Base-by-base conservation (phyloP, 345 rosid genomes). In the Psidium friedrichsthalianum region DNA sequence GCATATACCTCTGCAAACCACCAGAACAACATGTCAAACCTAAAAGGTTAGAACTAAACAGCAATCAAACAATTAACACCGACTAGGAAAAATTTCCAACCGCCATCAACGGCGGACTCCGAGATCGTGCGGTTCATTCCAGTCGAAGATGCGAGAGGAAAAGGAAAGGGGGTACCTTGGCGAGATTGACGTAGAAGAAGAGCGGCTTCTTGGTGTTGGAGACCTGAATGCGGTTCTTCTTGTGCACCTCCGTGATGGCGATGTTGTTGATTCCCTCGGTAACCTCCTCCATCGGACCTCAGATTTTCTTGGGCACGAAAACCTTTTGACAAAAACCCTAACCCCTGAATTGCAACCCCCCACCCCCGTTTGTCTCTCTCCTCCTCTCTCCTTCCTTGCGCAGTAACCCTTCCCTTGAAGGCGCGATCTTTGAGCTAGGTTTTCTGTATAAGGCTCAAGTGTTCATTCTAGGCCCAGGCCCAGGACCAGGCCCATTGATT, bases 151-250 rank as follows among this genome's bases (percentile, higher is more conserved):
- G 27, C 36, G 36, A 47, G 16, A 59, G 29, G 32, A 29, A 56
- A 57, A 42, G 4, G 22, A 40, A 8, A 5, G 22, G 55, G 51
- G 40, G n/a, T 36, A 92, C 94, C 96, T 94, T 94, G 89, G 95
- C 94, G 90, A 94, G 95, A 86, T 94, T 93, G 84, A 93, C 97
- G 56, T 93, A 94, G 93, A 94, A 94, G 88, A 93, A 94, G 82
- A 93, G 93, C 27, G 95, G 96, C 61, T 92, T 93, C 83, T 93
- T 92, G 85, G 95, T 94, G 84, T 91, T 92, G 52, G 95, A 93
- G 88, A 94, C 96, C 91, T 94, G 96, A 83, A 94, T 93, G 51
- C 96, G 89, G 88, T 93, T 94, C 90, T 90, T 94, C 91, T 90
- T 92, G 90, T 57, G 89, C 7, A 83, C 13, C 10, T 88, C 86